These are phyloP conservation scores for Datisca glomerata DNA, from an alignment of 306 rosid genomes.

Conservation along the genomic window DNA sequence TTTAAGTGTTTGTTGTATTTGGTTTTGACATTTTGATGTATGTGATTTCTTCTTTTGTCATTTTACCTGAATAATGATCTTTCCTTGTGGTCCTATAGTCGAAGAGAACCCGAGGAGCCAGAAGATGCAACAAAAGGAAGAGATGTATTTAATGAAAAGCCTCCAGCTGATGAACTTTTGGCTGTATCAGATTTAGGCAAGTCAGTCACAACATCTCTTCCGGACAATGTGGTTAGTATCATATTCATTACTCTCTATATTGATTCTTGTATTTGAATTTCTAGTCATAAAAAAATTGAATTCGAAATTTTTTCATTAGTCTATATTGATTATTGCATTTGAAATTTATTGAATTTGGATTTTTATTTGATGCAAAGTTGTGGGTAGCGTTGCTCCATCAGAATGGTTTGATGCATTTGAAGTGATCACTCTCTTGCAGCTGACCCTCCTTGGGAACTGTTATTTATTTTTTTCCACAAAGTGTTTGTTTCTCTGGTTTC, in stretches of 20 bases:
- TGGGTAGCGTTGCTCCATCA: no score
- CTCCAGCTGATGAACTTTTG: slow-evolving; percentile 94
- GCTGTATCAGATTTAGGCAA: slow-evolving; percentile 95
- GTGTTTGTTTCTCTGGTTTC: no score
- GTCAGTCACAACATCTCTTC: slow-evolving; percentile 80
- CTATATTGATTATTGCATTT: no score
- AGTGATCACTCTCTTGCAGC: no score
- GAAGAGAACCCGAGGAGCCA: slow-evolving; percentile 99
- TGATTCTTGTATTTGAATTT: neutral
- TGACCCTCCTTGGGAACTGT: no score
- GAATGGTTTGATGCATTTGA: no score
- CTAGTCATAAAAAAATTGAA: neutral
- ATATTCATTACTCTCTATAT: neutral
- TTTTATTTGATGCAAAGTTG: no score
- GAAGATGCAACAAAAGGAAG: slow-evolving; percentile 99
- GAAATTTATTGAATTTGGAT: no score
- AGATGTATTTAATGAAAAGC: slow-evolving; percentile 95
- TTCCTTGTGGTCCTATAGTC: slow-evolving; percentile 33
- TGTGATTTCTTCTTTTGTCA: slow-evolving; percentile 1
- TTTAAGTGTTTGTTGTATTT: no score
- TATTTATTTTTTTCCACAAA: no score
- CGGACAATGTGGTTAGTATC: slow-evolving; percentile 85
- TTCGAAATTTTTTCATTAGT: neutral
- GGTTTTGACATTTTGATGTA: no score
- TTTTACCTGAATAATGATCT: slow-evolving; percentile 14